These are phyloP conservation scores for Fusarium sp. DNA, from an alignment of 2,329 filamentous ascomycete species.

Conservation along the genomic window DNA sequence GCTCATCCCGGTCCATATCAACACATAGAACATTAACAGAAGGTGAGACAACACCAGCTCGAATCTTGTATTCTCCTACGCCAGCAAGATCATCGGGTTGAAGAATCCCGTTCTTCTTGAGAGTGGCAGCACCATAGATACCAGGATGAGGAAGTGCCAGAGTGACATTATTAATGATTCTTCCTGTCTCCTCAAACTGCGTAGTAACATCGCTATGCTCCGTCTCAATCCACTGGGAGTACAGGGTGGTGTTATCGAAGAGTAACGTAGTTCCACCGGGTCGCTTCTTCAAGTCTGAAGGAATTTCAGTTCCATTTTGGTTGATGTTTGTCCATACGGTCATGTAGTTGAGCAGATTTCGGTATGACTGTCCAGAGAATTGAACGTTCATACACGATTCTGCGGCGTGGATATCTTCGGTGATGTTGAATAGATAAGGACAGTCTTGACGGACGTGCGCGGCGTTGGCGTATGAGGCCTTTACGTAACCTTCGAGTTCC, in stretches of 20 bases:
- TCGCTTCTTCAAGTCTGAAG: conserved; percentile 57
- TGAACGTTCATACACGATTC: conserved; percentile 75
- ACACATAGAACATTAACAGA: conserved; percentile 78
- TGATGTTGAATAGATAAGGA: conserved; percentile 65
- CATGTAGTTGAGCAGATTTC: conserved; percentile 74
- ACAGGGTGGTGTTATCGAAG: conserved; percentile 78
- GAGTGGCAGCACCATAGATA: conserved; percentile 71
- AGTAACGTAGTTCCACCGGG: conserved; percentile 72
- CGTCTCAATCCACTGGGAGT: conserved; percentile 74
- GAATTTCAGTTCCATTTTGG: conserved; percentile 55
- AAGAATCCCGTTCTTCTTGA: conserved; percentile 71
- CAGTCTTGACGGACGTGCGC: conserved; percentile 67
- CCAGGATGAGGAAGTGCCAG: conserved; percentile 80
- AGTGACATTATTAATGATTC: conserved; percentile 80
- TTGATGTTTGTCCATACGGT: conserved; percentile 64
- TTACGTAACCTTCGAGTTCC: conserved; percentile 66
- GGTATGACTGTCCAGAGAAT: conserved; percentile 75
- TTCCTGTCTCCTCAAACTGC: conserved; percentile 59
- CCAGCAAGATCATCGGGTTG: conserved; percentile 74
- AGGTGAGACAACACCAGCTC: conserved; percentile 76
- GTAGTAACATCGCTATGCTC: conserved; percentile 63
- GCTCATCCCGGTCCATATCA: conserved; percentile 68
- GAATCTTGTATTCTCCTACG: conserved; percentile 74
- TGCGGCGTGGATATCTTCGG: conserved; percentile 55
- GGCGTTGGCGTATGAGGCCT: conserved; percentile 72